Base-by-base conservation (phyloP, 176 grass and related monocot species). In the Aegilops sharonensis region DNA sequence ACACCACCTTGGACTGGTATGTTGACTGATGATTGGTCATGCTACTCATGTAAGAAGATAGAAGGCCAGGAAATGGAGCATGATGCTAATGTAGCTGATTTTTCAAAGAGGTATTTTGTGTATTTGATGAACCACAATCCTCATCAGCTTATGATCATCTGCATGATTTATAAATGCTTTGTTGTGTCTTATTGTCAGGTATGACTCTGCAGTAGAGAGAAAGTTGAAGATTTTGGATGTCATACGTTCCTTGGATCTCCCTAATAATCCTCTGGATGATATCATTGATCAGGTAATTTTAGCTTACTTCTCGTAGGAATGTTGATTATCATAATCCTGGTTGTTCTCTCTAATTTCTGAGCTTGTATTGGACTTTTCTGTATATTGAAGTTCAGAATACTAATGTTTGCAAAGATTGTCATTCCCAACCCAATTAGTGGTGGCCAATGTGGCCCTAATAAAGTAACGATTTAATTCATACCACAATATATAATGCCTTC, bases 201-300 rank as follows among this genome's bases (percentile, higher is more conserved):
- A 94, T 36, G 90, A 94, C 68, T 45, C 75, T 31, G 89, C 97
- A 83, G 78, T 86, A 73, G 92, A 94, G 83, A 94, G 87, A 68
- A 96, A 88, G 77, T 47, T 35, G 45, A 99, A 94, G 72, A 96
- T 99, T 91, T 85, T 99, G 81, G 90, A 92, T 84, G 78, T 92
- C 74, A 99, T 96, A 54, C 90, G 90, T 64, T 94, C 94, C 43
- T 91, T 99, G 90, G 94, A 99, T 88, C 90, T 99, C 31, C 97
- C 97, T 54, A 99, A 99, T 81, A 99, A 99, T 86, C 97, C 97
- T 85, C 78, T 99, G 21, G 97, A 99, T 93, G 97, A 99, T 87
- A 88, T 99, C 83, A 89, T 99, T 88, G 97, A 99, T 96, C 94
- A 96, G 97, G 97, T 99, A 92, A n/a, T 70, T 78, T 37, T 85